Base-by-base conservation (phyloP, 768 basidiomycete species). In the Polyporus arcularius region DNA sequence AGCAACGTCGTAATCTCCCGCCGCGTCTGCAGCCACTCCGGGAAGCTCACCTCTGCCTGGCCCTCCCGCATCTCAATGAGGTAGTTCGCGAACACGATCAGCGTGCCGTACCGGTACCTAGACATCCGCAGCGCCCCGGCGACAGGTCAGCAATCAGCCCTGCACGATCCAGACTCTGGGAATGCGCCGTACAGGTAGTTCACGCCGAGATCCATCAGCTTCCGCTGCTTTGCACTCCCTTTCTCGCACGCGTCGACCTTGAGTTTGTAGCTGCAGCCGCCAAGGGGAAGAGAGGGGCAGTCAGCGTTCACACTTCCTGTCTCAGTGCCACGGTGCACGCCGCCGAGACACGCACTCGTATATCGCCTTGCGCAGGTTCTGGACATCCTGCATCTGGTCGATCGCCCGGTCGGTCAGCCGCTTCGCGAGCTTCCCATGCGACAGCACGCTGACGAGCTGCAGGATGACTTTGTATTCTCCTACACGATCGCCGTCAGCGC, bases 401-500 rank as follows among this genome's bases (percentile, higher is more conserved):
- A 97, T 87, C 2, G 90, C 94, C 26, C 85, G 78, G 72, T 98
- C 96, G 0, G 94, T 88, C 61, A 98, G 73, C 43, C 87, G 85
- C 74, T 99, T 99, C 11, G 97, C 96, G 10, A 87, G 77, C 73
- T 98, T 98, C 18, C 97, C 96, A 67, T 96, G 84, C 8, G 92
- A 90, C 32, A 98, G 82, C 11, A 98, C 89, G 4, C 93, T 89
- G 48, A 97, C 93, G 58, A 99, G 88, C 63, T 96, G 94, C 43
- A 99, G 76, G 63, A 98, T 97, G 4, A 89, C 92, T 79, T 98
- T 98, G 80, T 98, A 99, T 68, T 98, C 96, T 41, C 96, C 96
- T 96, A 43, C 18, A 30, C 38, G 15, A 30, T 53, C 18, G n/a
- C 21, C 38, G 18, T 53, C 52, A 31, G 38, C 30, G 4, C 52